phyloP scores from a whole-genome alignment of 2,329 filamentous ascomycete species.

The Dryadomyces sulphureus region DNA sequence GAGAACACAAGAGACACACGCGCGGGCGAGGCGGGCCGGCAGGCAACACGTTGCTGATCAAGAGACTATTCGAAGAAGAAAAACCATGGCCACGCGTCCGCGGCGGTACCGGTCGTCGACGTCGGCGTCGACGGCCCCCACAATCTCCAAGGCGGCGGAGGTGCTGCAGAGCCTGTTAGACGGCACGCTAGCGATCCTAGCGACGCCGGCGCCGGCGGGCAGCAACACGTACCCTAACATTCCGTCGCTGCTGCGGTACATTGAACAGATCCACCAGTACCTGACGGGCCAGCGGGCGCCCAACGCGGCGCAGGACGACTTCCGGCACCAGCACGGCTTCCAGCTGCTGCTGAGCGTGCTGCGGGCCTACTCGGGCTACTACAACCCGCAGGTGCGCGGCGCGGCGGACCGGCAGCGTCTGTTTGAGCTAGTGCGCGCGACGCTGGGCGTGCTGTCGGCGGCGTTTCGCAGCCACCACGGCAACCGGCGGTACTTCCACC shows the following conservation, averaged over 20 bases:
- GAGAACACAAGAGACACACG: too few relatives aligned
- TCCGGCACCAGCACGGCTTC: slow-evolving; percentile 69
- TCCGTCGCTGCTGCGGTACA: slow-evolving; percentile 33
- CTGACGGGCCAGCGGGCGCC: slow-evolving; percentile 32
- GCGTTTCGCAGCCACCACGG: slow-evolving; percentile 67
- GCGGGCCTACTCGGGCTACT: slow-evolving; percentile 58
- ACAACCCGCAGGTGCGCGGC: slow-evolving; percentile 49
- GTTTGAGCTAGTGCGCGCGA: slow-evolving; percentile 54
- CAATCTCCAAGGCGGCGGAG: slow-evolving; percentile 45
- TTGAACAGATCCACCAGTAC: slow-evolving; percentile 53
- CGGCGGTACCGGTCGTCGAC: slow-evolving; percentile 51
- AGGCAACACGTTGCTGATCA: too few relatives aligned
- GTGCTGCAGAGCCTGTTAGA: slow-evolving; percentile 42
- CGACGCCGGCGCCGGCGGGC: slow-evolving; percentile 17
- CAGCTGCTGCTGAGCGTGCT: slow-evolving; percentile 56
- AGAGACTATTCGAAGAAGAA: too few relatives aligned
- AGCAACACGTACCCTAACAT: slow-evolving; percentile 40
- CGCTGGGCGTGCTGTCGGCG: slow-evolving; percentile 61
- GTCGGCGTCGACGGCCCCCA: slow-evolving; percentile 38
- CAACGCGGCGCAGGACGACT: slow-evolving; percentile 55
- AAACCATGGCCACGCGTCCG: slow-evolving; percentile 23
- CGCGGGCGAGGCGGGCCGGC: too few relatives aligned
- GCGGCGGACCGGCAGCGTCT: slow-evolving; percentile 48
- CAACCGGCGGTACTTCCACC: slow-evolving; percentile 76
- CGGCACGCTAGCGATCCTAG: slow-evolving; percentile 22